Evolutionary conservation across 1,284 basidiomycete species (phyloP), one percentile per base, ranked within the genome.

Genomic region (Tilletia caries): DNA sequence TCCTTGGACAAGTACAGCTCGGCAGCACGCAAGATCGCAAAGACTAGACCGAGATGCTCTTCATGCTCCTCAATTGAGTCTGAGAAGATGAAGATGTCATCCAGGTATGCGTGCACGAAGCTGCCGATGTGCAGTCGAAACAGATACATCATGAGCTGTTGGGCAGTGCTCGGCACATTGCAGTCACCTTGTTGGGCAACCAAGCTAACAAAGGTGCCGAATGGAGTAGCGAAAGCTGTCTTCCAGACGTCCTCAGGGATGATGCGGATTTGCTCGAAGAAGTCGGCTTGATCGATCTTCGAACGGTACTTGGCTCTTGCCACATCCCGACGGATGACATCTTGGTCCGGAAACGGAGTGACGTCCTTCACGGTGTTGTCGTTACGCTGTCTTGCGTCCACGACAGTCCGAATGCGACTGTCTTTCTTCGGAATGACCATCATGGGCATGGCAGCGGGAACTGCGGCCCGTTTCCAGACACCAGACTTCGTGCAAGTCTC

Each of bases 301-400:
- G 37, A 79, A 73, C 76, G 86, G 37, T 75, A 71, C 44, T 76
- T 77, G 0, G 84, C 83, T 0, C 73, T 68, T 67, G 25, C 81
- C 58, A 82, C 71, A 0, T 74, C 68, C 71, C 85, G 80, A 10
- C 86, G 74, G 15, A 85, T 83, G 44, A 86, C 83, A 25, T 83
- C 74, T 1, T 86, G 80, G 0, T 79, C 76, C 0, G 85, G 86
- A 0, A 86, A 65, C 0, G 83, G 84, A 65, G 84, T 83, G 0
- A 69, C 70, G 27, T 86, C 83, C 70, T 86, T 86, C 0, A 82
- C 72, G 0, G 84, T 86, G 81, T 70, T 70, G 0, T 68, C 46
- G 70, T 88, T 88, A 25, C 87, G 79, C 8, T 81, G 79, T 0
- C 84, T 74, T 73, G 86, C 88, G 70, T 88, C 85, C 0, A 86